phyloP scores from a whole-genome alignment of 345 rosid genomes.

The Syzygium grande region DNA sequence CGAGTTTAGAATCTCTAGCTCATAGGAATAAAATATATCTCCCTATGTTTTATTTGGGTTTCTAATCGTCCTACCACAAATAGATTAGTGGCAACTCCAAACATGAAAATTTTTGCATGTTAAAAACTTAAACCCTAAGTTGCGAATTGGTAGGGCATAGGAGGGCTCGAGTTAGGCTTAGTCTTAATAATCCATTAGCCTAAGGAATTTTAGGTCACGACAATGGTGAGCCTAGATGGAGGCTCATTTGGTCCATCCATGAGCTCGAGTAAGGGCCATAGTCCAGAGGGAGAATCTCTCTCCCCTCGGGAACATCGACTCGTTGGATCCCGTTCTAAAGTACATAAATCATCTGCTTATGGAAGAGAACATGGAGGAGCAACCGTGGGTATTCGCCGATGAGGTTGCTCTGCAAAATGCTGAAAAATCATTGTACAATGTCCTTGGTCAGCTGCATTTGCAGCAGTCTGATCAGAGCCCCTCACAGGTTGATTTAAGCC shows the following conservation, averaged over 20 bases:
- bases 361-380: conserved; percentile 63
- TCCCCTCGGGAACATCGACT: conserved; percentile 35
- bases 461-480: background rate
- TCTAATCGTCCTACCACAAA: no score
- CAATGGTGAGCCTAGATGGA: background rate
- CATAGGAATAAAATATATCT: no score
- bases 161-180: no score
- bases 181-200: no score
- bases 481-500: background rate
- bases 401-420: conserved; percentile 55
- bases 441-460: conserved; percentile 32
- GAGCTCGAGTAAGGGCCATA: background rate
- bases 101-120: no score
- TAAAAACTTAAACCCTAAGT: no score
- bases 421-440: conserved; percentile 56
- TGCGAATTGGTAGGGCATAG: no score
- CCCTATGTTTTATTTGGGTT: no score
- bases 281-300: background rate
- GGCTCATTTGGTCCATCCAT: background rate
- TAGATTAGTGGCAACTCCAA: no score
- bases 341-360: conserved; percentile 58
- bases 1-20: no score
- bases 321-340: conserved; percentile 41
- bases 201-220: no score
- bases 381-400: conserved; percentile 37